A percentile compares a stretch with the other conserved stretches of the same genome.
Evolutionary conservation across 805 yeast genomes (phyloP).

Genomic region (Candida mattraensis): DNA sequence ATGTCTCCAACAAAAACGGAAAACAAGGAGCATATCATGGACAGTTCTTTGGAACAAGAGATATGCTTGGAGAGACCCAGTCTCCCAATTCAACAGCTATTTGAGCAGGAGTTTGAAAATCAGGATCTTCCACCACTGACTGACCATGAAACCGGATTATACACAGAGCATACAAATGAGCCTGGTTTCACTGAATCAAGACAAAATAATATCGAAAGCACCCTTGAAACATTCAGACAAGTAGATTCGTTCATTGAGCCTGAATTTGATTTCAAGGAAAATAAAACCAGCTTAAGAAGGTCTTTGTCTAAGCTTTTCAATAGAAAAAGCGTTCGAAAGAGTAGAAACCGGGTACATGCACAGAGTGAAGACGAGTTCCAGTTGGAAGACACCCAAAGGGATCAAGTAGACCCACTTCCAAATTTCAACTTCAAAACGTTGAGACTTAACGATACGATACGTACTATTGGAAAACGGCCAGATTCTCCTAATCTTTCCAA

Average conservation of each 20-base stretch:
- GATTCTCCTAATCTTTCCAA: constrained; percentile 17
- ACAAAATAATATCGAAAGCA: neutral
- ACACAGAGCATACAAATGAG: too few relatives aligned
- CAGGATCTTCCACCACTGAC: too few relatives aligned
- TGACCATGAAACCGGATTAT: too few relatives aligned
- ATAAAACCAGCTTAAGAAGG: constrained; percentile 14
- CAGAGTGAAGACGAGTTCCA: neutral
- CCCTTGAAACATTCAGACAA: too few relatives aligned
- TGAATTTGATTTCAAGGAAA: constrained; percentile 1
- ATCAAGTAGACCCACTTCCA: constrained; percentile 18
- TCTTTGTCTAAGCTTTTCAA: constrained; percentile 16
- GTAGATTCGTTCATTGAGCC: too few relatives aligned
- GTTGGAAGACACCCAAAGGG: neutral
- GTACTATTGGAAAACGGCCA: constrained; percentile 13
- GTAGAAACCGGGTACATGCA: constrained; percentile 2
- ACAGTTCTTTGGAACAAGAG: neutral
- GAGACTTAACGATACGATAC: constrained; percentile 16
- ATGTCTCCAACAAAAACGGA: constrained; percentile 1
- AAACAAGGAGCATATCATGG: constrained; percentile 1
- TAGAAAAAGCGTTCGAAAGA: constrained; percentile 10
- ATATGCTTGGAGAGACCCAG: constrained; percentile 1
- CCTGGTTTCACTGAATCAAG: too few relatives aligned
- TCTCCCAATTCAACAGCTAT: constrained; percentile 13
- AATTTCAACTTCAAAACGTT: constrained; percentile 19
- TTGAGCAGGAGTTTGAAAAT: constrained; percentile 6